phyloP scores from a whole-genome alignment of 495 filamentous ascomycete genomes.

The Aspergillus heteromorphus region DNA sequence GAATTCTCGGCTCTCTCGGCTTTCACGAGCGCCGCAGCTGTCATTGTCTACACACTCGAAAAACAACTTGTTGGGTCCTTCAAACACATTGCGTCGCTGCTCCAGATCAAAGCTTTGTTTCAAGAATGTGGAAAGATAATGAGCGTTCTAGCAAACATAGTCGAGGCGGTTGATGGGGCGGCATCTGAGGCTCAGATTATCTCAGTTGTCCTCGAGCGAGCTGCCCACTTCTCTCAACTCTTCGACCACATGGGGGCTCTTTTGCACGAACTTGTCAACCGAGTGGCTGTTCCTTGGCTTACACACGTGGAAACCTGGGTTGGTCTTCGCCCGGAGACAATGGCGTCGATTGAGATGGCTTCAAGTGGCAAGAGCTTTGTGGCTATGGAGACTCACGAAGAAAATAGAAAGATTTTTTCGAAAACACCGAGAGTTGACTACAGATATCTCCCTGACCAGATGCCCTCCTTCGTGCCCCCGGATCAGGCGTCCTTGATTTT shows the following conservation, averaged over 20 bases:
- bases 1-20: conserved; percentile 31
- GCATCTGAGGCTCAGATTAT: conserved; percentile 64
- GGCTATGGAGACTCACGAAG: conserved; percentile 45
- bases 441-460: conserved; percentile 51
- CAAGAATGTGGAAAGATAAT: conserved; percentile 58
- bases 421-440: conserved; percentile 53
- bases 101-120: conserved; percentile 68
- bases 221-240: conserved; percentile 58
- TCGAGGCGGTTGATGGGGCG: conserved; percentile 46
- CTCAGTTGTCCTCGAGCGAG: conserved; percentile 58
- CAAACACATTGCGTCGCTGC: conserved; percentile 26
- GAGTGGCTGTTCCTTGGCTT: conserved; percentile 63
- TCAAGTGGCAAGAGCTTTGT: conserved; percentile 54
- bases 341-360: conserved; percentile 35
- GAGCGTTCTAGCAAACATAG: conserved; percentile 53
- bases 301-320: conserved; percentile 71
- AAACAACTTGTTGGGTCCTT: conserved; percentile 26
- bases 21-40: conserved; percentile 29
- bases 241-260: conserved; percentile 55
- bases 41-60: conserved; percentile 36
- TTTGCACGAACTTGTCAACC: conserved; percentile 60
- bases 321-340: conserved; percentile 57
- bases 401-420: conserved; percentile 48
- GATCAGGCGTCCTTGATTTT: conserved; percentile 64
- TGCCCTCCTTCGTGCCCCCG: conserved; percentile 61